Percentiles rank a stretch among this genome's conserved stretches.
phyloP scores from a whole-genome alignment of 805 yeast species.

The Metschnikowia santaceciliae region DNA sequence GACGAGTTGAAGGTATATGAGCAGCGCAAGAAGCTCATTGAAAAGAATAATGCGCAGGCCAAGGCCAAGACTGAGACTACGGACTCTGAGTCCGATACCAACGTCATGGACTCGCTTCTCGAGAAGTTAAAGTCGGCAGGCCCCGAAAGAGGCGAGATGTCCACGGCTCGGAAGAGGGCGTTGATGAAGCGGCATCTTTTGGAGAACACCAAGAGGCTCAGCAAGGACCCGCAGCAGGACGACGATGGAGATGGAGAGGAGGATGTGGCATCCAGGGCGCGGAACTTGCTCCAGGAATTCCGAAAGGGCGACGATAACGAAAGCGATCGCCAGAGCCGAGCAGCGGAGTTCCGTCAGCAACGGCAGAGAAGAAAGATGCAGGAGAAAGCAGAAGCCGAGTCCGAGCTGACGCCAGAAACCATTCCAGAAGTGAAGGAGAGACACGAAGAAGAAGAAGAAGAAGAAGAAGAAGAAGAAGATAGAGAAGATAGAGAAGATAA shows the following conservation, averaged over 20 bases:
- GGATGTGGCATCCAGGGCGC: slow-evolving; percentile 58
- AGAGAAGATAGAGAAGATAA: too few species aligned
- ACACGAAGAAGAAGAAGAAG: too few species aligned
- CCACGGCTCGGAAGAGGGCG: slow-evolving; percentile 78
- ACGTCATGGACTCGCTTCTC: slow-evolving; percentile 80
- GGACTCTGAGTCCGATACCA: slow-evolving; percentile 39
- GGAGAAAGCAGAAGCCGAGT: neutral
- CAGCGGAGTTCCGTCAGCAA: slow-evolving; percentile 16
- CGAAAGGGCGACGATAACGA: slow-evolving; percentile 30
- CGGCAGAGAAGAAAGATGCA: slow-evolving; percentile 14
- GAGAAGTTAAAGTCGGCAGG: slow-evolving; percentile 87
- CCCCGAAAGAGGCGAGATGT: slow-evolving; percentile 69
- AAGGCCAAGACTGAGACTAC: slow-evolving; percentile 18
- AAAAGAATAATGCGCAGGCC: slow-evolving; percentile 37
- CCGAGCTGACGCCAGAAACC: too few species aligned
- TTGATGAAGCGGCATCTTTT: slow-evolving; percentile 61
- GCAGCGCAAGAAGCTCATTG: slow-evolving; percentile 63
- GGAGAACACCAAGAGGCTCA: slow-evolving; percentile 28
- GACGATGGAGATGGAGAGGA: slow-evolving; percentile 19
- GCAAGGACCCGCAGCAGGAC: neutral
- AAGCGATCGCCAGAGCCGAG: slow-evolving; percentile 6
- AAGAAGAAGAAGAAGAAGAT: too few species aligned
- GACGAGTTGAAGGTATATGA: slow-evolving; percentile 71
- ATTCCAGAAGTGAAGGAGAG: too few species aligned
- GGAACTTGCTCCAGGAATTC: slow-evolving; percentile 57